phyloP scores from a whole-genome alignment of 1,139 yeast species.

The Saccharomyces pastorianus region DNA sequence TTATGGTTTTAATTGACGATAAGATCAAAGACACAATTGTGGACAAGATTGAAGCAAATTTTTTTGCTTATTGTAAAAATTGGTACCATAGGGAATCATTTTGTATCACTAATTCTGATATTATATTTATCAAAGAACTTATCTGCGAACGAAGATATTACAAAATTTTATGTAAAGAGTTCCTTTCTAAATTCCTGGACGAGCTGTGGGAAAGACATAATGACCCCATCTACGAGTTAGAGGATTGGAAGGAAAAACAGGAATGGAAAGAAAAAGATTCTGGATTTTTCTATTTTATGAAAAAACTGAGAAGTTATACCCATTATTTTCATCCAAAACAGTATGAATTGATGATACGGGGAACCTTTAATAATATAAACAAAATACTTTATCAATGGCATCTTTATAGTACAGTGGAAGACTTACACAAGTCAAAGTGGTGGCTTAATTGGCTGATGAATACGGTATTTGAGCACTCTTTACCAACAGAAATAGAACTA shows the following conservation, averaged over 20 bases:
- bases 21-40: constrained; percentile 4
- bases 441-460: constrained; percentile 24
- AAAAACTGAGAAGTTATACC: constrained; percentile 10
- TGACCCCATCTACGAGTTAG: constrained; percentile 21
- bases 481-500: constrained; percentile 10
- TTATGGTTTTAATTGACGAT: constrained; percentile 10
- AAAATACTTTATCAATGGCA: constrained; percentile 25
- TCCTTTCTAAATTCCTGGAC: constrained; percentile 33
- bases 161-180: constrained; percentile 21
- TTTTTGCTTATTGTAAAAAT: constrained; percentile 26
- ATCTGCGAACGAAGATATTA: constrained; percentile 30
- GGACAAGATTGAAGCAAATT: constrained; percentile 20
- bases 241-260: constrained; percentile 9
- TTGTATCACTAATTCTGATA: constrained; percentile 19
- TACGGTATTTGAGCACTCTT: constrained; percentile 8
- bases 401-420: constrained; percentile 11
- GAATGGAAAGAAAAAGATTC: constrained; percentile 2
- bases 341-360: constrained; percentile 11
- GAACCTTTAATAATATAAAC: constrained; percentile 20
- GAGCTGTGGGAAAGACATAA: constrained; percentile 23
- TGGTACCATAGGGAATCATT: constrained; percentile 33
- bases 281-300: constrained; percentile 13
- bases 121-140: constrained; percentile 35
- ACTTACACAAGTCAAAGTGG: constrained; percentile 10
- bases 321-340: constrained; percentile 10